Percentiles rank a stretch among this genome's conserved stretches.
Evolutionary conservation across 2,329 filamentous ascomycete genomes (phyloP).

Genomic region (Chalaropsis thielavioides): DNA sequence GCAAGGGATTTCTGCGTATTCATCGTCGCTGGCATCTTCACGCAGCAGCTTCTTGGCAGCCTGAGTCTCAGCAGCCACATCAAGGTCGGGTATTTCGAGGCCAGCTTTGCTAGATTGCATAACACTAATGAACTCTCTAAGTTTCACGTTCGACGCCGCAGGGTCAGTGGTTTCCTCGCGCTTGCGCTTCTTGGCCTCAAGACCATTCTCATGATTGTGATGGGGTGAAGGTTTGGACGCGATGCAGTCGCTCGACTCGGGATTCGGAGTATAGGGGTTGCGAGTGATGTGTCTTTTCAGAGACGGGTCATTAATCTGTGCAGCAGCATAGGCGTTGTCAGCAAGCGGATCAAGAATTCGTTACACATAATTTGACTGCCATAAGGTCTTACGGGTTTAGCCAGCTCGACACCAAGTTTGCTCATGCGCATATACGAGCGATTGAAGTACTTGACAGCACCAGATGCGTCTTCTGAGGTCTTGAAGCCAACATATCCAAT

Average conservation of each 20-base stretch:
- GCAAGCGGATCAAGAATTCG: not conserved
- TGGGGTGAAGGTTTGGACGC: not conserved
- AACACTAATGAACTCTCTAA: slow-evolving; percentile 72
- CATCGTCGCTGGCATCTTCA: slow-evolving; percentile 53
- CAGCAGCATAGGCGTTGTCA: not conserved
- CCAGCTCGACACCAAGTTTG: slow-evolving; percentile 78
- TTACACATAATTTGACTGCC: not conserved
- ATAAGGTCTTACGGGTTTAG: slow-evolving; percentile 50
- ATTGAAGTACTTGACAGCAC: slow-evolving; percentile 90
- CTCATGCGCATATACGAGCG: slow-evolving; percentile 92
- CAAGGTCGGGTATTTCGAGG: slow-evolving; percentile 15
- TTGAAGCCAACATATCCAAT: slow-evolving; percentile 96
- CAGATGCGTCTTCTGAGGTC: slow-evolving; percentile 60
- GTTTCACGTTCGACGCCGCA: slow-evolving; percentile 51
- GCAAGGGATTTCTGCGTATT: slow-evolving; percentile 53
- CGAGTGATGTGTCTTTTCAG: slow-evolving; percentile 12
- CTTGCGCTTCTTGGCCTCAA: slow-evolving; percentile 52
- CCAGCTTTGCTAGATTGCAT: slow-evolving; percentile 43
- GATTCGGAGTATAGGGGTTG: not conserved
- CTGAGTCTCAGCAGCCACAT: not conserved
- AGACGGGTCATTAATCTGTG: slow-evolving; percentile 18
- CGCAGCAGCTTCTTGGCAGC: slow-evolving; percentile 26
- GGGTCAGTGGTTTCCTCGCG: slow-evolving; percentile 38
- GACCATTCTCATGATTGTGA: slow-evolving; percentile 23
- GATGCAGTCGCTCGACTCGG: not conserved